Conservation (phyloP, 1,139 yeast genomes). For the Debaryomyces coudertii region DNA sequence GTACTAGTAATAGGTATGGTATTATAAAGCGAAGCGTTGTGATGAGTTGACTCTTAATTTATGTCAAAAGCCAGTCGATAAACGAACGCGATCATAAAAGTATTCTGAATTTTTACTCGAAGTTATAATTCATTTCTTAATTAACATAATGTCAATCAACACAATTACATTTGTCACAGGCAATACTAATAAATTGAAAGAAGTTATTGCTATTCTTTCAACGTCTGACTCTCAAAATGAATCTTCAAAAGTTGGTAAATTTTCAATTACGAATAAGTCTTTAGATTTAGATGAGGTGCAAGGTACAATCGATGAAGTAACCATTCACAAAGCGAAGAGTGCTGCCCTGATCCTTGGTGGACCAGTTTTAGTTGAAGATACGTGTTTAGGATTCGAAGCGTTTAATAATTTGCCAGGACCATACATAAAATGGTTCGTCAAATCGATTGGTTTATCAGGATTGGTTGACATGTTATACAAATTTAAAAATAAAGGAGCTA, state of each 20-base stretch:
- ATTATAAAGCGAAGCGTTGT: background rate
- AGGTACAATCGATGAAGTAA: constrained; percentile 82
- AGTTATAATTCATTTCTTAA: background rate
- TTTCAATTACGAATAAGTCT: constrained; percentile 57
- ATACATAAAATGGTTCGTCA: constrained; percentile 83
- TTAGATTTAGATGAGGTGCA: constrained; percentile 89
- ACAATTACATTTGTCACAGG: constrained; percentile 78
- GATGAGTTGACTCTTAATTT: background rate
- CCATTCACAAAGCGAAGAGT: constrained; percentile 73
- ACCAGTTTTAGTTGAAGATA: constrained; percentile 94
- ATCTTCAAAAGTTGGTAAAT: constrained; percentile 51
- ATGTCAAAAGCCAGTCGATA: background rate
- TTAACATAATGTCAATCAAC: constrained; percentile 4
- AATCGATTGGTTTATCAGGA: constrained; percentile 70
- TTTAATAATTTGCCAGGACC: constrained; percentile 91
- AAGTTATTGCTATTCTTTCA: constrained; percentile 74
- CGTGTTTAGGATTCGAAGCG: constrained; percentile 84
- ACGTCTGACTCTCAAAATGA: constrained; percentile 26
- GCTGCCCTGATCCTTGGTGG: constrained; percentile 68
- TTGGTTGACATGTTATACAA: constrained; percentile 76
- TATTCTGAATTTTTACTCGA: background rate
- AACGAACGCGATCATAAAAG: background rate
- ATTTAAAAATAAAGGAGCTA: constrained; percentile 82
- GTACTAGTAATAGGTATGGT: background rate
- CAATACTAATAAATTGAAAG: constrained; percentile 82